Base-by-base conservation (phyloP, 768 basidiomycete genomes). In the Boletus subparvulus region DNA sequence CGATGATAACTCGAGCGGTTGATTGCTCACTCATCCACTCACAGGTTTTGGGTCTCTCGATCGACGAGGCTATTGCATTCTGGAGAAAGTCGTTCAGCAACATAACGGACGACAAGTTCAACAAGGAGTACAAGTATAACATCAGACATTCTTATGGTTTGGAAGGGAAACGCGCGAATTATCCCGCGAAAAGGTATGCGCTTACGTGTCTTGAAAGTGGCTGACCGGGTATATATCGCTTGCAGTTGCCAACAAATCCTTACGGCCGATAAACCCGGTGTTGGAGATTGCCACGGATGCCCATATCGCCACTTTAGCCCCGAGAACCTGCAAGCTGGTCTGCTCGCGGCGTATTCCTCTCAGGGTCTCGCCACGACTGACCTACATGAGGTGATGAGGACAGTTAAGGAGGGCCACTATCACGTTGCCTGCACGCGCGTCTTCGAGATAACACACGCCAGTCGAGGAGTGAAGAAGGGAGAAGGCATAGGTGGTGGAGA, bases 361-460 rank as follows among this genome's bases (percentile, higher is more conserved):
- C 81, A 81, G 57, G 87, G 89, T 16, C 76, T 93, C 33, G 81
- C 81, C 6, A 74, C 82, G 6, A 71, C 77, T 1, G 92, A 98
- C 66, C 73, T 96, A 58, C 82, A 84, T 14, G 97, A 98, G 69
- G 83, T 98, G 56, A 82, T 92, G 78, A 78, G 78, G 47, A 83
- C 80, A 4, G 91, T 96, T 48, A 92, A 91, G 67, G 78, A 78
- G 17, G 77, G 80, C 4, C 94, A 96, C 69, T 96, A 86, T 70
- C 96, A 99, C 69, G 89, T 98, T 44, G 96, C 95, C 8, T 99
- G 97, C 74, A 98, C 97, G 10, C 82, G 95, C 24, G 93, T 98
- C 21, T 99, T 94, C 72, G 97, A 99, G 75, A 80, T 97, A 30
- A 97, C 94, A 26, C 96, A 98, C 70, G 75, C 78, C 24, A 70